These are phyloP conservation scores for Beta macrorhiza DNA, from an alignment of 179 eudicot genomes.

Conservation along the genomic window DNA sequence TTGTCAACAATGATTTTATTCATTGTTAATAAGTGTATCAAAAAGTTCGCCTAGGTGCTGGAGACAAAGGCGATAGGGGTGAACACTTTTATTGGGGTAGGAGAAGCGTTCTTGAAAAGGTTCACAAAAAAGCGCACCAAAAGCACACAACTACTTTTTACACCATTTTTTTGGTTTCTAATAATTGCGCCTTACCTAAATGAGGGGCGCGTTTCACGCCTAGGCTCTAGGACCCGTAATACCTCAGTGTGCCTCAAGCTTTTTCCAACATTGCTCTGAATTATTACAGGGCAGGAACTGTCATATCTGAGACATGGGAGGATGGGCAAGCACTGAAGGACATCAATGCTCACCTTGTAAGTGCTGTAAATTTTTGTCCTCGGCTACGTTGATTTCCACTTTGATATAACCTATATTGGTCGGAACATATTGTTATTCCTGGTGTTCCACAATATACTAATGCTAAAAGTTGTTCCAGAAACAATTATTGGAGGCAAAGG, in stretches of 20 bases:
- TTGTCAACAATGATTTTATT: not conserved
- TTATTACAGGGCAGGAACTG: constrained; percentile 80
- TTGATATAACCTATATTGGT: constrained; percentile 1
- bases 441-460: not conserved
- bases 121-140: too few species aligned
- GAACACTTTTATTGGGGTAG: too few species aligned
- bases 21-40: too few species aligned
- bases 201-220: too few species aligned
- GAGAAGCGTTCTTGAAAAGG: too few species aligned
- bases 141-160: too few species aligned
- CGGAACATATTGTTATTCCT: not conserved
- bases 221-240: too few species aligned
- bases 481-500: constrained; percentile 81
- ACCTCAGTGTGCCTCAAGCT: too few species aligned
- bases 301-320: constrained; percentile 98
- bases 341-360: constrained; percentile 79
- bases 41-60: too few species aligned
- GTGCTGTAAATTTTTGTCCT: constrained; percentile 25
- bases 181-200: too few species aligned
- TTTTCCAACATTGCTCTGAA: not conserved
- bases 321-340: constrained; percentile 96
- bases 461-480: constrained; percentile 44
- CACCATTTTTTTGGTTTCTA: too few species aligned
- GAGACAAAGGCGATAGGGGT: too few species aligned
- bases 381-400: not conserved